phyloP scores from a whole-genome alignment of 768 basidiomycete genomes.

The Agaricus subrufescens region DNA sequence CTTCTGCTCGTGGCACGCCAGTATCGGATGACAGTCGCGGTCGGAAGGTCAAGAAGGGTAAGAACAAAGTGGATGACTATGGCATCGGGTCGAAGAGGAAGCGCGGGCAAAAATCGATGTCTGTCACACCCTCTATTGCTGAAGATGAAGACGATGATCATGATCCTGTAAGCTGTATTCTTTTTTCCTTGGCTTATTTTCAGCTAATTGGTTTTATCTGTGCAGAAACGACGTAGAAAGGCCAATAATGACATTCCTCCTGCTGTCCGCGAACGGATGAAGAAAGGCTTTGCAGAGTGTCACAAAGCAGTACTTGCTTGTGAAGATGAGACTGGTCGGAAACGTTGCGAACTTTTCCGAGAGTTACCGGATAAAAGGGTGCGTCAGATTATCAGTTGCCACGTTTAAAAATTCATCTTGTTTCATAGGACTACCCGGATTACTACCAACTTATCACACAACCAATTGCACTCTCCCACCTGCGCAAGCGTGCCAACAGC shows the following conservation, averaged over 20 bases:
- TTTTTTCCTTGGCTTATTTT: background rate
- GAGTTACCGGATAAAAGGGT: conserved; percentile 81
- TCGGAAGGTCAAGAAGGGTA: conserved; percentile 62
- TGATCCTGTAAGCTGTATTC: conserved; percentile 45
- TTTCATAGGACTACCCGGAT: conserved; percentile 74
- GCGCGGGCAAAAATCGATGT: conserved; percentile 67
- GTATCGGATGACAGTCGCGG: conserved; percentile 58
- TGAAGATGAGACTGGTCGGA: conserved; percentile 69
- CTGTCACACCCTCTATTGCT: conserved; percentile 71
- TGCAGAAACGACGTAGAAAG: conserved; percentile 84
- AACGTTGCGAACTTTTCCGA: conserved; percentile 83
- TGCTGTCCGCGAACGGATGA: conserved; percentile 69
- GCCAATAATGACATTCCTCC: conserved; percentile 45
- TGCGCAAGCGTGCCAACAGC: conserved; percentile 70
- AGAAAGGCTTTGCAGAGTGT: conserved; percentile 76
- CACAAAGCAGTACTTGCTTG: conserved; percentile 69
- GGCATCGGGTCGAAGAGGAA: conserved; percentile 67
- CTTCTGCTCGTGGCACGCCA: conserved; percentile 61
- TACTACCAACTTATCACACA: conserved; percentile 86
- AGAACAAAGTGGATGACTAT: conserved; percentile 54
- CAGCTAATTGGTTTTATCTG: background rate
- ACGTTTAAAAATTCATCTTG: conserved; percentile 13
- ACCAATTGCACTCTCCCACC: conserved; percentile 84
- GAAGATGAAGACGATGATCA: conserved; percentile 79
- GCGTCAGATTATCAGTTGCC: conserved; percentile 16